Evolutionary conservation across 2,329 filamentous ascomycete genomes (phyloP).

Genomic region (Exophiala calicioides): DNA sequence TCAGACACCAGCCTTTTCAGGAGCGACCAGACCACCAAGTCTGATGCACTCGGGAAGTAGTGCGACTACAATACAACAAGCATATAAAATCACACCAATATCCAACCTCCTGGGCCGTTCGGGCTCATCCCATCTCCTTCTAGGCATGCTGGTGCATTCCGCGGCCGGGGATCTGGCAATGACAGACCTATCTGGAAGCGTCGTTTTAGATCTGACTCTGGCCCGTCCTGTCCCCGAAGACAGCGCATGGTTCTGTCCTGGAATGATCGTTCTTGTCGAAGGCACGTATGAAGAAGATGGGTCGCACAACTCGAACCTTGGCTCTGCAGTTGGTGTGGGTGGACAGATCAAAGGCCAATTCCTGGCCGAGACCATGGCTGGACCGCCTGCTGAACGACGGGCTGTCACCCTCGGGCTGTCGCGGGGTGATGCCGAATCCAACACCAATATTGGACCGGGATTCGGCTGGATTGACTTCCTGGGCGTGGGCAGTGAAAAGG

Average conservation of each 20-base stretch:
- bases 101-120: slow-evolving; percentile 73
- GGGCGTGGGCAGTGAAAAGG: slow-evolving; percentile 84
- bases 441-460: slow-evolving; percentile 64
- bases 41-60: slow-evolving; percentile 62
- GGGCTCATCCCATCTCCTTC: slow-evolving; percentile 79
- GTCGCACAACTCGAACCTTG: slow-evolving; percentile 66
- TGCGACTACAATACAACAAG: slow-evolving; percentile 57
- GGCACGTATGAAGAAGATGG: slow-evolving; percentile 97
- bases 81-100: slow-evolving; percentile 87
- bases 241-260: slow-evolving; percentile 88
- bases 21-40: slow-evolving; percentile 52
- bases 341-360: slow-evolving; percentile 92
- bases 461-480: slow-evolving; percentile 98
- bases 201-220: slow-evolving; percentile 77
- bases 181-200: slow-evolving; percentile 84
- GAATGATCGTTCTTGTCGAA: slow-evolving; percentile 94
- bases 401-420: slow-evolving; percentile 74
- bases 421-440: slow-evolving; percentile 43
- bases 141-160: slow-evolving; percentile 80
- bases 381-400: slow-evolving; percentile 85
- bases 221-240: slow-evolving; percentile 80
- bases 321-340: slow-evolving; percentile 70
- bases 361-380: slow-evolving; percentile 84
- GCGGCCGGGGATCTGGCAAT: slow-evolving; percentile 74
- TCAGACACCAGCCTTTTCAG: slow-evolving; percentile 74